Evolutionary conservation across 2,329 filamentous ascomycete genomes (phyloP).

Genomic region (Ophiocordyceps camponoti-saundersi): DNA sequence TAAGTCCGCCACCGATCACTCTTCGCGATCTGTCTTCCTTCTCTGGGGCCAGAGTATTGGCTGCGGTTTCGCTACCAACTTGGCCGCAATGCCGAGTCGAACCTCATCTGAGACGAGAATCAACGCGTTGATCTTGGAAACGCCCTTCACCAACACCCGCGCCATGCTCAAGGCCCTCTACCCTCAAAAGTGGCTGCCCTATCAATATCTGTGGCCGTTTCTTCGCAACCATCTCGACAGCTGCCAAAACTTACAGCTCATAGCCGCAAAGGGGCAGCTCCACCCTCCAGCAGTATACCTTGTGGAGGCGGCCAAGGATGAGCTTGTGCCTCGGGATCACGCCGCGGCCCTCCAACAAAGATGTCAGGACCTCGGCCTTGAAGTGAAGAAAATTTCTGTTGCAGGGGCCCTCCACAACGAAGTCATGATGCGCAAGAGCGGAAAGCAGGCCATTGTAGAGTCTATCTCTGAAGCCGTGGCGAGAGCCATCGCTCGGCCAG

Average conservation of each 20-base stretch:
- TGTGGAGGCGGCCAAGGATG: conserved; percentile 39
- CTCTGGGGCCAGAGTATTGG: conserved; percentile 71
- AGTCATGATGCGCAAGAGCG: conserved; percentile 28
- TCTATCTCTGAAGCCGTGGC: conserved; percentile 17
- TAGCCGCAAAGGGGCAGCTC: conserved; percentile 14
- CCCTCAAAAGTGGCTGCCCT: conserved; percentile 66
- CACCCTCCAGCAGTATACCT: conserved; percentile 25
- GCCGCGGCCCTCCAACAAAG: conserved; percentile 25
- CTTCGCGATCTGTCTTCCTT: conserved; percentile 25
- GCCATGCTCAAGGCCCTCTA: conserved; percentile 58
- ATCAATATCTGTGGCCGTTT: conserved; percentile 58
- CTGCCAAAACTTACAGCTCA: conserved; percentile 28
- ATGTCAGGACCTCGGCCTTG: conserved; percentile 29
- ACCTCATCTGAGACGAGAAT: conserved; percentile 21
- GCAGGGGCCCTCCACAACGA: conserved; percentile 39
- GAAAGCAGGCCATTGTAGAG: conserved; percentile 24
- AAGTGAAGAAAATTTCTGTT: conserved; percentile 25
- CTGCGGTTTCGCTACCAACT: conserved; percentile 50
- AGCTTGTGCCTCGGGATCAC: conserved; percentile 37
- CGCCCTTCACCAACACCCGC: conserved; percentile 54
- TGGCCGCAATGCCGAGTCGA: conserved; percentile 20
- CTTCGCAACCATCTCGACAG: conserved; percentile 46
- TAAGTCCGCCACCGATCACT: conserved; percentile 4
- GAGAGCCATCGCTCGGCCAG: not conserved
- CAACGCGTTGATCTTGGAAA: conserved; percentile 49